Evolutionary conservation across 2,329 filamentous ascomycete genomes (phyloP).

Genomic region (Cladophialophora chaetospira): DNA sequence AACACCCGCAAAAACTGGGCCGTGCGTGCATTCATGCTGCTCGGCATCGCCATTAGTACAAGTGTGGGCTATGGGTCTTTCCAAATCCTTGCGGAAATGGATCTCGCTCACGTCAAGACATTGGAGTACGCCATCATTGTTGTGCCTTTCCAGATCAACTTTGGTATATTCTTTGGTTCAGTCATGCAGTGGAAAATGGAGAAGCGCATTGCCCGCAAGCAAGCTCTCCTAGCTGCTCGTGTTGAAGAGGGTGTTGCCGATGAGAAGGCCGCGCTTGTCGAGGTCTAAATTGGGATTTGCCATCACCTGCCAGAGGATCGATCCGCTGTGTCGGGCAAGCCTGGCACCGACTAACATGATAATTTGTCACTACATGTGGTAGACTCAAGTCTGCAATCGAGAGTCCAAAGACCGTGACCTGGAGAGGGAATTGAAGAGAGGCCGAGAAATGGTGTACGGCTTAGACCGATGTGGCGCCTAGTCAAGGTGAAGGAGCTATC

Average conservation of each 20-base stretch:
- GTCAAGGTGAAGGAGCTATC: too few species aligned
- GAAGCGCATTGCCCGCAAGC: slow-evolving; percentile 25
- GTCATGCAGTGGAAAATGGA: slow-evolving; percentile 31
- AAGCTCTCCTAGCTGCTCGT: slow-evolving; percentile 9
- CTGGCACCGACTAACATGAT: background rate
- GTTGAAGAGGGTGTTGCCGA: slow-evolving; percentile 13
- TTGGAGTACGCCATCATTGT: slow-evolving; percentile 31
- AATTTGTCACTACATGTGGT: too few species aligned
- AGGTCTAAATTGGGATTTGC: slow-evolving; percentile 19
- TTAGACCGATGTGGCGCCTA: too few species aligned
- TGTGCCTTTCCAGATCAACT: slow-evolving; percentile 31
- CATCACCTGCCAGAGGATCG: background rate
- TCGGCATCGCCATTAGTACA: slow-evolving; percentile 25
- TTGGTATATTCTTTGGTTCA: slow-evolving; percentile 29
- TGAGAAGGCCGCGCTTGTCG: slow-evolving; percentile 28
- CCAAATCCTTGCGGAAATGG: slow-evolving; percentile 27
- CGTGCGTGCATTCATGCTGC: slow-evolving; percentile 27
- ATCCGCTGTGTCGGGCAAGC: background rate
- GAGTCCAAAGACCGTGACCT: too few species aligned
- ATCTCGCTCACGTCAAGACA: slow-evolving; percentile 31
- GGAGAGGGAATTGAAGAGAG: too few species aligned
- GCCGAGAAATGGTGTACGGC: too few species aligned
- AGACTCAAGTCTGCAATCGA: too few species aligned
- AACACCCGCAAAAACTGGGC: slow-evolving; percentile 33
- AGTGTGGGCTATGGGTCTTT: slow-evolving; percentile 27